Evolutionary conservation across 345 rosid genomes (phyloP), one percentile per base, ranked within the genome.

Genomic region (Gynandropsis gynandra): DNA sequence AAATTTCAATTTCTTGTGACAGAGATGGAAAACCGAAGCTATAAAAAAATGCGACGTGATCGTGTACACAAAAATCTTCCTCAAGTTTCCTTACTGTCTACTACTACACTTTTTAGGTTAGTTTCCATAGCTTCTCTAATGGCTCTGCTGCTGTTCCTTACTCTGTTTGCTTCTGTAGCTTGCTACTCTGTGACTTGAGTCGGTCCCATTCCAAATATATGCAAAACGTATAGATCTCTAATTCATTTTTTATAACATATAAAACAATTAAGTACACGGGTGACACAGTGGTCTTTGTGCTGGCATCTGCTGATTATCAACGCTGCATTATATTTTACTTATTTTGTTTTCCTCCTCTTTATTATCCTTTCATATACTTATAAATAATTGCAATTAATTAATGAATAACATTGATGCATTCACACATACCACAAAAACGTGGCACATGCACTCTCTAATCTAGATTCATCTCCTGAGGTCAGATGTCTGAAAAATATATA

Each of bases 21-120:
- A 92, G 98, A 81, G 74, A 58, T 92, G 98, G 98, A 92, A 92
- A 71, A 75, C 76, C 51, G 97, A 87, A 48, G 95, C 95, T 48
- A 78, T 87, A 54, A 72, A 75, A 68, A 76, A 76, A 51, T 83
- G 96, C 66, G 98, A 82, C 55, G 93, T 92, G 64, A 85, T 80
- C 81, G 95, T 92, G 19, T 92, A 92, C 74, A 92, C 95, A 1
- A 92, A 92, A 74, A 87, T 92, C 69, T 92, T 92, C 79, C 71
- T 92, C 16, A 87, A 79, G 29, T 24, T 24, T 24, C 29, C 29
- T 2, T 24, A 24, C 29, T 24, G 29, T 24, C 5, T 24, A 97
- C 37, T 92, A 87, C 66, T 92, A 77, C 76, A 92, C 98, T 7
- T 92, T 92, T 68, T 92, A 92, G 98, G 98, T 89, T 70, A 17